These are phyloP conservation scores for Citrus maxima DNA, from an alignment of 345 rosid species.

Conservation along the genomic window DNA sequence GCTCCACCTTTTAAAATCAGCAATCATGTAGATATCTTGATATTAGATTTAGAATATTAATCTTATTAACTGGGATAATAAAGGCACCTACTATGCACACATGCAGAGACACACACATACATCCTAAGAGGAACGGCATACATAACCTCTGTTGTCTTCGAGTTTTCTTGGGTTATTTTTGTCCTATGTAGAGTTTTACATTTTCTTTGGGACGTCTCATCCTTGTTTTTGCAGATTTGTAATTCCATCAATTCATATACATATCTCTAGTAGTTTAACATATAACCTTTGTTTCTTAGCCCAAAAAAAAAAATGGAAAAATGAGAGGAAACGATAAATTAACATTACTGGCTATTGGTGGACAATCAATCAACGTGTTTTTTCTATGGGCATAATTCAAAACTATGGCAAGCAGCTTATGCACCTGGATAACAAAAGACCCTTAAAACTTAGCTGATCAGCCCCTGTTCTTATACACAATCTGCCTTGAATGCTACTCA, in stretches of 20 bases:
- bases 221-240: too few species aligned
- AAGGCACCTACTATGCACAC: not conserved
- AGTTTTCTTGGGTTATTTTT: too few species aligned
- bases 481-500: constrained; percentile 63
- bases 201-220: too few species aligned
- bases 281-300: too few species aligned
- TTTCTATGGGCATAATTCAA: not conserved
- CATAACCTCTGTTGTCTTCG: too few species aligned
- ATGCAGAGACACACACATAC: not conserved
- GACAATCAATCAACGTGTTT: not conserved
- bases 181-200: too few species aligned
- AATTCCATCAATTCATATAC: too few species aligned
- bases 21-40: not conserved
- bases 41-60: not conserved
- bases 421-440: constrained; percentile 82
- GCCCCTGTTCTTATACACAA: constrained; percentile 75
- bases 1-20: not conserved
- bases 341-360: not conserved
- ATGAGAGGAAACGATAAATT: not conserved
- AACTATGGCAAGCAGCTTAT: constrained; percentile 12
- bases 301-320: not conserved
- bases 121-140: too few species aligned
- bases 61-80: not conserved
- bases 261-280: too few species aligned
- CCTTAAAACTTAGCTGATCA: constrained; percentile 48